These are phyloP conservation scores for Ilex asprella DNA, from an alignment of 257 asterid genomes.

Conservation along the genomic window DNA sequence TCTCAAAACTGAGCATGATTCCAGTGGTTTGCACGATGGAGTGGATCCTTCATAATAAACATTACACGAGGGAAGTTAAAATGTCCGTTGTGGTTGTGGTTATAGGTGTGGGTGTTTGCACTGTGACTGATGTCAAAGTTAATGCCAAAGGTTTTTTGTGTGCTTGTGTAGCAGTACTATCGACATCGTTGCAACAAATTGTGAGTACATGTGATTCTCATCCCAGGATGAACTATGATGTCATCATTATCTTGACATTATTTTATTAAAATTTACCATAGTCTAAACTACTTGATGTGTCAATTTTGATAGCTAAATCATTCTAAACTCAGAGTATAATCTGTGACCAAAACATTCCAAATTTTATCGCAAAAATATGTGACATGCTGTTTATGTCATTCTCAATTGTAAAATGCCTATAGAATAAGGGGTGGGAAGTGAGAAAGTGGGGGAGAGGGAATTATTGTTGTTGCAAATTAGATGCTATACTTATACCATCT, in stretches of 20 bases:
- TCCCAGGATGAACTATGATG: conserved; percentile 2
- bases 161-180: conserved; percentile 84
- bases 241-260: background rate
- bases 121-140: conserved; percentile 92
- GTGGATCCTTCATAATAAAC: conserved; percentile 86
- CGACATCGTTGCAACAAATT: conserved; percentile 90
- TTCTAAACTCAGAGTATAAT: background rate
- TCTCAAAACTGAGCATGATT: conserved; percentile 96
- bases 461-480: too few relatives aligned
- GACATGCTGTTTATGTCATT: too few relatives aligned
- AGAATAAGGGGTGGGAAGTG: too few relatives aligned
- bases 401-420: too few relatives aligned
- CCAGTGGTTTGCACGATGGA: conserved; percentile 96
- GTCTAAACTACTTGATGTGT: background rate
- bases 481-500: too few relatives aligned
- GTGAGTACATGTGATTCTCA: conserved; percentile 42
- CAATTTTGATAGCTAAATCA: conserved; percentile 1
- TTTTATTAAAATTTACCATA: too few relatives aligned
- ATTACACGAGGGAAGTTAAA: conserved; percentile 75
- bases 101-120: conserved; percentile 96
- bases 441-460: too few relatives aligned
- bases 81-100: conserved; percentile 82
- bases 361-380: too few relatives aligned
- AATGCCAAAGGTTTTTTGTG: conserved; percentile 79
- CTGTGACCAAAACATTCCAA: too few relatives aligned